Base-by-base conservation (phyloP, 306 rosid species). In the Trifolium repens region DNA sequence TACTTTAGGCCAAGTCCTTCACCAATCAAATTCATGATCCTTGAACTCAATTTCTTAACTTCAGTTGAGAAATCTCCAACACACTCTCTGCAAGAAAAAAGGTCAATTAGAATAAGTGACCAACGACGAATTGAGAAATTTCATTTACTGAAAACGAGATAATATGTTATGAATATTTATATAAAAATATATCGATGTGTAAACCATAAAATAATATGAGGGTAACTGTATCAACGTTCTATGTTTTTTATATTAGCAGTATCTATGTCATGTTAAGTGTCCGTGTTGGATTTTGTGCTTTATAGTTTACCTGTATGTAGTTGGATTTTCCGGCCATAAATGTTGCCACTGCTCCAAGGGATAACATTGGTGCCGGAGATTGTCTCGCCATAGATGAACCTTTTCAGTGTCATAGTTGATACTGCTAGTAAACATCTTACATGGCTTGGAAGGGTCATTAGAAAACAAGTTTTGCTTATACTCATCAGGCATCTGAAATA, bases 261-360 rank as follows among this genome's bases (percentile, higher is more conserved):
- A 9, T 37, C 42, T 0, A 37, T 37, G 5, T 4, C 35, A 32
- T 3, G 35, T 30, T 30, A 30, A 30, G 40, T 7, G 9, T 37
- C 9, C 0, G 42, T 37, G 42, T 37, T 2, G 9, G 9, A 39
- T 39, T 39, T 39, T 39, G 10, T 39, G 42, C 42, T 37, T 7
- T 37, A 37, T 37, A 6, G 42, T 37, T 37, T 73, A 65, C 81
- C 72, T 64, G 75, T 78, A 78, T 14, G 0, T 60, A 17, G 76
- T 35, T 60, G 85, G 85, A 39, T 73, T 57, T 82, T 82, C 4
- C 27, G 85, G 82, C 82, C 82, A 78, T 4, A 73, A 24, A 5
- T 82, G 82, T 15, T 77, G 74, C 71, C 78, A 82, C 57, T 72
- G 50, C 39, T 82, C 79, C 50, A 73, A 52, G 19, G 83, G 86